These are phyloP conservation scores for Mycena sanguinolenta DNA, from an alignment of 768 basidiomycete genomes.

Conservation along the genomic window DNA sequence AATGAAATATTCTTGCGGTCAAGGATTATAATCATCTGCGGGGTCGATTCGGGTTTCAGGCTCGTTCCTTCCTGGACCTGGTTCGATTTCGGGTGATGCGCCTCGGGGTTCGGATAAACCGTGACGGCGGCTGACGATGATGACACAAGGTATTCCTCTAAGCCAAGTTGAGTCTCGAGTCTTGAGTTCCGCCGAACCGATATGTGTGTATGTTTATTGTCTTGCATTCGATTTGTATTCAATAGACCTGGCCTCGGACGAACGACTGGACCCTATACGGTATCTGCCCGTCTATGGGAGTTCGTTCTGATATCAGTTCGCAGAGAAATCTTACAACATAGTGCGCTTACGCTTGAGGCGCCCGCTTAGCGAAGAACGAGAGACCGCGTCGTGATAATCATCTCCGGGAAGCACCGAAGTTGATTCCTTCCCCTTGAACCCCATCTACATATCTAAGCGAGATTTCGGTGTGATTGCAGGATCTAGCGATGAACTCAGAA, in stretches of 20 bases:
- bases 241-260: not conserved
- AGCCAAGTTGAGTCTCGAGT: too few relatives aligned
- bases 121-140: too few relatives aligned
- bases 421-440: constrained; percentile 14
- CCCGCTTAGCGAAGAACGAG: not conserved
- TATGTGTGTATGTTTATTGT: too few relatives aligned
- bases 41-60: not conserved
- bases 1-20: not conserved
- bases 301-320: not conserved
- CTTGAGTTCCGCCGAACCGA: not conserved
- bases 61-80: not conserved
- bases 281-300: not conserved
- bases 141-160: not conserved
- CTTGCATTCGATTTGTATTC: not conserved
- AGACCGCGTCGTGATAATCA: constrained; percentile 30
- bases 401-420: not conserved
- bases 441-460: constrained; percentile 17
- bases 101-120: not conserved
- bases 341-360: constrained; percentile 3
- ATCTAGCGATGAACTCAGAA: not conserved
- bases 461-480: not conserved
- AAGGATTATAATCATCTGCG: constrained; percentile 8
- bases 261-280: not conserved
- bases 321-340: not conserved
- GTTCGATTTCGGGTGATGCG: constrained; percentile 1